These are phyloP conservation scores for Skeletonema grethae DNA, from an alignment of 108 stramenopile species.

Conservation along the genomic window DNA sequence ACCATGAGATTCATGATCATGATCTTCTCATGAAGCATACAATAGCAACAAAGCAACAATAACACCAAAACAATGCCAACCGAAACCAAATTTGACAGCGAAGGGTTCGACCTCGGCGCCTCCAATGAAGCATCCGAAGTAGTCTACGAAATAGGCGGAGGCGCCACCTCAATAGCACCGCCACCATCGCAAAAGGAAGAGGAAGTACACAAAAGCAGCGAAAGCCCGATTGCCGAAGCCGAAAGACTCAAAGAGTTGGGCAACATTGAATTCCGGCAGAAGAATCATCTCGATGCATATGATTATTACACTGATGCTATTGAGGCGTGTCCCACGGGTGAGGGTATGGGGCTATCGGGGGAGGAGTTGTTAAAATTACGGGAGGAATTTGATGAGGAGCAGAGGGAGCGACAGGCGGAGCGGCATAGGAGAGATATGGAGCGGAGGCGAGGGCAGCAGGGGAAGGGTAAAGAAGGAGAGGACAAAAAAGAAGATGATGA, in stretches of 20 bases:
- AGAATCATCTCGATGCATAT: constrained; percentile 74
- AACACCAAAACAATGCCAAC: not conserved
- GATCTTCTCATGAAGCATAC: no score
- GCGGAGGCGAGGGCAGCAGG: constrained; percentile 6
- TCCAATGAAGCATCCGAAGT: constrained; percentile 32
- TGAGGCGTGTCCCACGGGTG: constrained; percentile 59
- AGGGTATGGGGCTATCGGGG: constrained; percentile 45
- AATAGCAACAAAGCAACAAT: no score
- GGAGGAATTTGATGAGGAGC: constrained; percentile 46
- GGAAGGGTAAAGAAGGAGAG: constrained; percentile 12
- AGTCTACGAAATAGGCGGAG: constrained; percentile 71
- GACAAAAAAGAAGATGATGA: constrained; percentile 20
- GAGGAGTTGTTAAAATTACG: constrained; percentile 53
- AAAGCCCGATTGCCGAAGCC: constrained; percentile 31
- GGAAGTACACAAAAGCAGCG: constrained; percentile 17
- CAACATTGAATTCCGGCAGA: constrained; percentile 69
- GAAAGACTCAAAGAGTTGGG: constrained; percentile 75
- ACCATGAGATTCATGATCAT: no score
- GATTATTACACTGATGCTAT: constrained; percentile 87
- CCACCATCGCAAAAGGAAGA: not conserved
- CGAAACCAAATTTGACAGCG: constrained; percentile 48
- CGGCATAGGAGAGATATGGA: constrained; percentile 25
- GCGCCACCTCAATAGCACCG: constrained; percentile 27
- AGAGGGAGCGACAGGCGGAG: constrained; percentile 12
- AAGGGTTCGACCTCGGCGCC: constrained; percentile 75